Evolutionary conservation across 306 rosid species (phyloP).

Genomic region (Vigna reflexopilosa): DNA sequence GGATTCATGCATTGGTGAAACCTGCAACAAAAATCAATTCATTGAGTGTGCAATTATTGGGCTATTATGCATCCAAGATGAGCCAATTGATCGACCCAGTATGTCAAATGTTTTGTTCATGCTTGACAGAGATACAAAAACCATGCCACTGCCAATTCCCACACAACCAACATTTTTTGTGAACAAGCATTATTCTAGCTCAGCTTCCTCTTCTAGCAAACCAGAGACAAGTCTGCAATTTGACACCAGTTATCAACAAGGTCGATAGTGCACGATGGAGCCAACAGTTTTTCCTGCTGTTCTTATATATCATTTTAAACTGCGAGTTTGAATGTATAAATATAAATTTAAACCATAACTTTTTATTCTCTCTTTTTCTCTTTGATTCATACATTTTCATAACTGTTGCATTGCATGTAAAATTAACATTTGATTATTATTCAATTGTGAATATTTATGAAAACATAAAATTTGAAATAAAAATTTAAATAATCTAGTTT

Average conservation of each 20-base stretch:
- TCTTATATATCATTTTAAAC: no score
- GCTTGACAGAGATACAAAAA: slow-evolving; percentile 54
- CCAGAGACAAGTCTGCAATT: slow-evolving; percentile 37
- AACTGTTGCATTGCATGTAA: no score
- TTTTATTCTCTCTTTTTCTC: no score
- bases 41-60: slow-evolving; percentile 51
- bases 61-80: slow-evolving; percentile 65
- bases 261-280: slow-evolving; percentile 34
- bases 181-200: slow-evolving; percentile 24
- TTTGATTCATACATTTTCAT: no score
- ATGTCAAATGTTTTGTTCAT: slow-evolving; percentile 50
- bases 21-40: slow-evolving; percentile 43
- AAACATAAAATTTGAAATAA: no score
- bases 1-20: slow-evolving; percentile 49
- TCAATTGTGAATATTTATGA: no score
- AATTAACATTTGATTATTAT: no score
- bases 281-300: background rate
- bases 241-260: slow-evolving; percentile 38
- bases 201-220: slow-evolving; percentile 52
- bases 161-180: slow-evolving; percentile 54
- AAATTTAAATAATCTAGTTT: no score
- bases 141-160: slow-evolving; percentile 51
- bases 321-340: no score
- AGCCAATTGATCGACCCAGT: slow-evolving; percentile 58
- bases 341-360: no score